Percentiles rank a stretch among this genome's conserved stretches.
Conservation (phyloP, 164 flowering plant genomes). For the Dillenia turbinata region DNA sequence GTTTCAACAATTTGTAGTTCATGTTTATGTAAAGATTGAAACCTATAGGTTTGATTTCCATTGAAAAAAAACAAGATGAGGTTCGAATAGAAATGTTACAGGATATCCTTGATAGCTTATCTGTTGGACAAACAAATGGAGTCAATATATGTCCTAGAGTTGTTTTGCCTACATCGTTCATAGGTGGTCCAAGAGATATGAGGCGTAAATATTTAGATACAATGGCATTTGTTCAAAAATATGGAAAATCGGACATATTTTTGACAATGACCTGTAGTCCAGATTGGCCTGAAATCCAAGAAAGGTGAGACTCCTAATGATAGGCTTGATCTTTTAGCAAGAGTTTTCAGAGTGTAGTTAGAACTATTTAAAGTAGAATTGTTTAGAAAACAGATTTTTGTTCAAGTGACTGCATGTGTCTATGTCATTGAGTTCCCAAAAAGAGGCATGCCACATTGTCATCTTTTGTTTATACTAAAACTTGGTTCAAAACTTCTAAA, state of each 20-base stretch:
- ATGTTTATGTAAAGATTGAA: slow-evolving; percentile 15
- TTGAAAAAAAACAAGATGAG: slow-evolving; percentile 1
- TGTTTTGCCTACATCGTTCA: slow-evolving; percentile 11
- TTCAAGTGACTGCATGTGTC: slow-evolving; percentile 5
- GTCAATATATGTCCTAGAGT: neutral
- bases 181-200: slow-evolving; percentile 17
- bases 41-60: slow-evolving; percentile 1
- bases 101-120: slow-evolving; percentile 1
- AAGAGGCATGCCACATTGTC: slow-evolving; percentile 19
- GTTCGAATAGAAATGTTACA: slow-evolving; percentile 11
- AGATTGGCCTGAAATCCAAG: slow-evolving; percentile 4
- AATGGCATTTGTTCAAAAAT: slow-evolving; percentile 14
- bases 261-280: slow-evolving; percentile 24
- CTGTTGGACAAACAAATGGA: neutral
- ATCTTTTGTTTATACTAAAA: slow-evolving; percentile 12
- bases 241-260: slow-evolving; percentile 15
- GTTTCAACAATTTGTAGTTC: slow-evolving; percentile 18
- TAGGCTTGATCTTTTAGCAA: slow-evolving; percentile 12
- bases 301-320: slow-evolving; percentile 8
- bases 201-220: slow-evolving; percentile 3
- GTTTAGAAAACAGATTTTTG: slow-evolving; percentile 6
- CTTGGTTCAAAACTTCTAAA: neutral
- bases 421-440: slow-evolving; percentile 24
- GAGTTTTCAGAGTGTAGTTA: slow-evolving; percentile 12
- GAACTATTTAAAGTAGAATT: slow-evolving; percentile 5